phyloP scores from a whole-genome alignment of 2,329 filamentous ascomycete species.

The Alternaria longipes region DNA sequence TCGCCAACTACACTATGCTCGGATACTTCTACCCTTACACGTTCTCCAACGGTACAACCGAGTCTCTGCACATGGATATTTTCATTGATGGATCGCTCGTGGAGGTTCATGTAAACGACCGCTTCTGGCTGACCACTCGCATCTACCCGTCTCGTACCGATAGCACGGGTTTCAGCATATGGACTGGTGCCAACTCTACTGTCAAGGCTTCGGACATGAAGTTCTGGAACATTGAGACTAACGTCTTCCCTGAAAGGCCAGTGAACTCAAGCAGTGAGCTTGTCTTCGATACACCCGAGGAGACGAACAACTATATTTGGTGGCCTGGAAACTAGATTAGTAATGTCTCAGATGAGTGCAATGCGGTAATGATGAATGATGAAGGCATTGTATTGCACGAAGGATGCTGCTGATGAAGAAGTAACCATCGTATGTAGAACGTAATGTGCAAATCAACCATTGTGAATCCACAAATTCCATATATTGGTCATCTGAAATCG shows the following conservation, averaged over 20 bases:
- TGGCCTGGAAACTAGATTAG: constrained; percentile 54
- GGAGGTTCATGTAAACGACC: constrained; percentile 59
- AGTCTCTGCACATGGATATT: constrained; percentile 56
- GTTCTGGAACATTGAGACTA: constrained; percentile 52
- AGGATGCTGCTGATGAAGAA: background rate
- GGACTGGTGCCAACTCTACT: constrained; percentile 49
- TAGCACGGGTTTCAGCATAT: constrained; percentile 56
- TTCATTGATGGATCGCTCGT: constrained; percentile 60
- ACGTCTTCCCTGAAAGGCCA: constrained; percentile 55
- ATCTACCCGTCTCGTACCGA: constrained; percentile 58
- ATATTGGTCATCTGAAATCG: constrained; percentile 3
- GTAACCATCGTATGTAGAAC: constrained; percentile 3
- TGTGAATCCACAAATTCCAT: background rate
- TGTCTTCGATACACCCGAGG: constrained; percentile 54
- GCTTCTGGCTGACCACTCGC: constrained; percentile 53
- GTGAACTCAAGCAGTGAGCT: constrained; percentile 53
- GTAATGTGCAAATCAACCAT: background rate
- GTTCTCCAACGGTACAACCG: constrained; percentile 43
- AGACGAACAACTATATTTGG: constrained; percentile 59
- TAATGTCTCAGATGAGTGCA: background rate
- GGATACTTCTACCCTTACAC: constrained; percentile 60
- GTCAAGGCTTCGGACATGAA: constrained; percentile 49
- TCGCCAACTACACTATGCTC: constrained; percentile 55
- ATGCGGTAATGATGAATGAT: constrained; percentile 1
- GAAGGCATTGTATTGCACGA: background rate